A percentile compares a stretch with the other conserved stretches of the same genome.
phyloP scores from a whole-genome alignment of 176 grass and related monocot genomes.

The Musa acuminata region DNA sequence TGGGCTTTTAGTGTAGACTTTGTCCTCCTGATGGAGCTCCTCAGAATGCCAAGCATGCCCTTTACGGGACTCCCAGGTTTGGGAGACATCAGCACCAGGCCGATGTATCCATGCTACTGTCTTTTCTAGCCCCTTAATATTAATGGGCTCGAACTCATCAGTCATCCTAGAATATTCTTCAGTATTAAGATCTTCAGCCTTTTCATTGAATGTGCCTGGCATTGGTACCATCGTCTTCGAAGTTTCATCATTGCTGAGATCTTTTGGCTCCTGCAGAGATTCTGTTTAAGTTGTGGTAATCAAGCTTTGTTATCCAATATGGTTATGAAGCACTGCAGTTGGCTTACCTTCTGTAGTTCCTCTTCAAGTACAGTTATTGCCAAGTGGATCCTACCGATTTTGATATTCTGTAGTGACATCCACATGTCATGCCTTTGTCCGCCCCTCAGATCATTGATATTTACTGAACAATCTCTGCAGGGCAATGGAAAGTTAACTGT shows the following conservation, averaged over 20 bases:
- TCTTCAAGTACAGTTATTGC: constrained; percentile 73
- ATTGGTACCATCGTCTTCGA: constrained; percentile 20
- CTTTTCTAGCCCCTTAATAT: constrained; percentile 72
- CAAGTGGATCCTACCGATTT: constrained; percentile 76
- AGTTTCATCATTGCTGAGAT: constrained; percentile 28
- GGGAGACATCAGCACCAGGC: constrained; percentile 49
- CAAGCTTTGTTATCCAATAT: not conserved
- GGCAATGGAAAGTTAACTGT: not conserved
- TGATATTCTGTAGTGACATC: constrained; percentile 74
- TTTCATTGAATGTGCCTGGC: constrained; percentile 19
- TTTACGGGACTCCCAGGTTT: constrained; percentile 81
- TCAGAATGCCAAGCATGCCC: constrained; percentile 50
- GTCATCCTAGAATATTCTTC: constrained; percentile 38
- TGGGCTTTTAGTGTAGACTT: constrained; percentile 21
- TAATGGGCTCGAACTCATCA: constrained; percentile 62
- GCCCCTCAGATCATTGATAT: constrained; percentile 57
- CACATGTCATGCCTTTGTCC: constrained; percentile 93
- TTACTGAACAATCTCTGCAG: constrained; percentile 57
- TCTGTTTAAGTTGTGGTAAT: constrained; percentile 7
- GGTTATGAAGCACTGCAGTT: not conserved
- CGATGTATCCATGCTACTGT: constrained; percentile 68
- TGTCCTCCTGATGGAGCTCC: constrained; percentile 37
- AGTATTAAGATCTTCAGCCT: constrained; percentile 22
- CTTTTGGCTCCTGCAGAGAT: constrained; percentile 26
- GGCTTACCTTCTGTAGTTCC: constrained; percentile 51